phyloP scores from a whole-genome alignment of 495 filamentous ascomycete genomes.

The Penicillium verhagenii region DNA sequence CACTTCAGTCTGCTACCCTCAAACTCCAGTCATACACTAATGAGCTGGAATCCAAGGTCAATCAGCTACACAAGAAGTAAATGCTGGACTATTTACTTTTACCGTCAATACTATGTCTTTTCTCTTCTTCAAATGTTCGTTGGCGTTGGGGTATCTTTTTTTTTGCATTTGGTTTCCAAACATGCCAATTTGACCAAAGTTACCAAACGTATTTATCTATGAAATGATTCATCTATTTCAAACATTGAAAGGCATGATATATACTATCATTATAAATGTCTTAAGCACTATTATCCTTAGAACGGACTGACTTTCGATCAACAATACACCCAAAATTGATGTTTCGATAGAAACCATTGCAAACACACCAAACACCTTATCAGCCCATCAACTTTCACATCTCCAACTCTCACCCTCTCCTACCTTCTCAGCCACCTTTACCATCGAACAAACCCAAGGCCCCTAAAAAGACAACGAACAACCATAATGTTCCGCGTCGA shows the following conservation, averaged over 20 bases:
- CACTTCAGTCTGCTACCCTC: slow-evolving; percentile 82
- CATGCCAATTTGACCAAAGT: not conserved
- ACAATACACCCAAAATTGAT: not conserved
- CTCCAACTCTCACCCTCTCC: not conserved
- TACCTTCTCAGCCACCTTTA: not conserved
- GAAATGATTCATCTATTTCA: not conserved
- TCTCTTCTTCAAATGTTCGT: not conserved
- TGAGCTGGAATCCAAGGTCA: slow-evolving; percentile 79
- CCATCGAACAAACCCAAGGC: not conserved
- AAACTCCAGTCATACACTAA: slow-evolving; percentile 80
- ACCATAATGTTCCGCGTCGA: slow-evolving; percentile 63
- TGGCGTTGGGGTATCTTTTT: not conserved
- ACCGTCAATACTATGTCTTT: slow-evolving; percentile 10
- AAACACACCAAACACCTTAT: slow-evolving; percentile 8
- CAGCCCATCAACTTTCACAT: slow-evolving; percentile 1
- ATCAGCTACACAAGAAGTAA: slow-evolving; percentile 61
- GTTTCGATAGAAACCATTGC: slow-evolving; percentile 1
- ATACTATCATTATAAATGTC: no score
- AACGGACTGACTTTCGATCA: not conserved
- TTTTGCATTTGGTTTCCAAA: not conserved
- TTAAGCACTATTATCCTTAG: no score
- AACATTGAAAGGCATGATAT: no score
- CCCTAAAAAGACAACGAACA: not conserved
- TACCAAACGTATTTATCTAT: not conserved
- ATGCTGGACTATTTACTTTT: not conserved